These are phyloP conservation scores for Ilyonectria sp. DNA, from an alignment of 2,329 filamentous ascomycete genomes.

Conservation along the genomic window DNA sequence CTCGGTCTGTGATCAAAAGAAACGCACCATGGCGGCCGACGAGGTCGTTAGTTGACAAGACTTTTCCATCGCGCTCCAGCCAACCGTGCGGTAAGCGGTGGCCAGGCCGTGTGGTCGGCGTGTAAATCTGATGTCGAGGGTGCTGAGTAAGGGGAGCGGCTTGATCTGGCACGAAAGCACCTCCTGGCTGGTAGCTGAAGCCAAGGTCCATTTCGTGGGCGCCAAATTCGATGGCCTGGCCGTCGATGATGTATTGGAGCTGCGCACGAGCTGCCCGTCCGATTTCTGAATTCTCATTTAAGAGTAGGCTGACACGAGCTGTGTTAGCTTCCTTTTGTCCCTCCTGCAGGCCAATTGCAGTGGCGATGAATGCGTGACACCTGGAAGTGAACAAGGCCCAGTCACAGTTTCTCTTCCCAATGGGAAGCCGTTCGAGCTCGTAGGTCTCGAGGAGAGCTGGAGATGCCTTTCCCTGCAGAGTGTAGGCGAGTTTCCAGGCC, in stretches of 20 bases:
- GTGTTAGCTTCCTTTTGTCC: slow-evolving; percentile 1
- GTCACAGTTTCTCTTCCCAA: slow-evolving; percentile 4
- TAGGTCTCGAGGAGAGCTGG: background rate
- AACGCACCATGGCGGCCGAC: background rate
- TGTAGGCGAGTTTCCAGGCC: background rate
- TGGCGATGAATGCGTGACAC: background rate
- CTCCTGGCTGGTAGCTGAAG: background rate
- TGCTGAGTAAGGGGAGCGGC: background rate
- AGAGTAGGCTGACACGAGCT: background rate
- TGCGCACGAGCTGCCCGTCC: background rate
- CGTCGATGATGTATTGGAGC: background rate
- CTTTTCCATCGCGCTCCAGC: background rate
- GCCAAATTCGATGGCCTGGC: background rate
- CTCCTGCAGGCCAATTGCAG: background rate
- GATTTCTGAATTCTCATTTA: background rate
- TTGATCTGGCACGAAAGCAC: background rate
- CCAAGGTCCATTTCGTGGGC: slow-evolving; percentile 10
- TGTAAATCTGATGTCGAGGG: background rate
- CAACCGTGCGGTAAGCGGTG: slow-evolving; percentile 10
- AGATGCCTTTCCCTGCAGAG: background rate
- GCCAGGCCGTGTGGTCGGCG: background rate
- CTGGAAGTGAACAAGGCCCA: slow-evolving; percentile 6
- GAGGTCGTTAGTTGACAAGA: slow-evolving; percentile 7
- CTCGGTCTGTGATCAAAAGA: slow-evolving; percentile 5
- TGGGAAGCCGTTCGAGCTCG: background rate